Evolutionary conservation across 495 filamentous ascomycete species (phyloP).

Genomic region (Penicillium silybi): DNA sequence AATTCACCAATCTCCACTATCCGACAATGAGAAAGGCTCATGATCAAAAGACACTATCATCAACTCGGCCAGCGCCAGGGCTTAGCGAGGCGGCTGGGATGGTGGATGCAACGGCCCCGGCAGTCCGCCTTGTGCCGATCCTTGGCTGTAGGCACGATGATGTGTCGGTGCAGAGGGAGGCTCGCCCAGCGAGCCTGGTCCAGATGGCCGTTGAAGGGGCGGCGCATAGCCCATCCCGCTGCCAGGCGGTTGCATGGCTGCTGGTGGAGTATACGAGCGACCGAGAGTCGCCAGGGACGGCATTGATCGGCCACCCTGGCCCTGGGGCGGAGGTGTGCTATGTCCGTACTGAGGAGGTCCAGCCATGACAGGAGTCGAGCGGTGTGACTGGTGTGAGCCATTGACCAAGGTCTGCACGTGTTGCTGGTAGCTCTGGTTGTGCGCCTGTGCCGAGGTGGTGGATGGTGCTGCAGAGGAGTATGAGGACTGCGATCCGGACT

Average conservation of each 20-base stretch:
- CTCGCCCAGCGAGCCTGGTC: constrained; percentile 24
- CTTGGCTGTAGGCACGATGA: constrained; percentile 44
- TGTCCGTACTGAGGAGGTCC: constrained; percentile 32
- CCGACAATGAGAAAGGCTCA: neutral
- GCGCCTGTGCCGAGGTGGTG: constrained; percentile 21
- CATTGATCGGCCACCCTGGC: constrained; percentile 29
- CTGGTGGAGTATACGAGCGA: constrained; percentile 41
- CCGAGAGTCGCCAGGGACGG: constrained; percentile 30
- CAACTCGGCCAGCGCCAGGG: neutral
- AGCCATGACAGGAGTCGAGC: constrained; percentile 30
- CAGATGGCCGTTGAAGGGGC: constrained; percentile 29
- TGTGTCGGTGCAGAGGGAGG: constrained; percentile 26
- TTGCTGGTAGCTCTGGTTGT: constrained; percentile 36
- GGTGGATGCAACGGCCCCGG: constrained; percentile 26
- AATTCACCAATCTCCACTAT: neutral
- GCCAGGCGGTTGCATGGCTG: constrained; percentile 30
- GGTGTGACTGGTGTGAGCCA: constrained; percentile 36
- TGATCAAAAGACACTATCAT: neutral
- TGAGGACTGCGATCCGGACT: constrained; percentile 20
- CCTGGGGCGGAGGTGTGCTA: constrained; percentile 35
- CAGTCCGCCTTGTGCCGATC: constrained; percentile 27
- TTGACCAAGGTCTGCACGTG: constrained; percentile 42
- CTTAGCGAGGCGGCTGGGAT: constrained; percentile 33
- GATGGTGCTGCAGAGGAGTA: constrained; percentile 26
- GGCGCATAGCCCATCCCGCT: constrained; percentile 33